Evolutionary conservation across 1,284 basidiomycete genomes (phyloP).

Genomic region (Leccinum ponderosum): DNA sequence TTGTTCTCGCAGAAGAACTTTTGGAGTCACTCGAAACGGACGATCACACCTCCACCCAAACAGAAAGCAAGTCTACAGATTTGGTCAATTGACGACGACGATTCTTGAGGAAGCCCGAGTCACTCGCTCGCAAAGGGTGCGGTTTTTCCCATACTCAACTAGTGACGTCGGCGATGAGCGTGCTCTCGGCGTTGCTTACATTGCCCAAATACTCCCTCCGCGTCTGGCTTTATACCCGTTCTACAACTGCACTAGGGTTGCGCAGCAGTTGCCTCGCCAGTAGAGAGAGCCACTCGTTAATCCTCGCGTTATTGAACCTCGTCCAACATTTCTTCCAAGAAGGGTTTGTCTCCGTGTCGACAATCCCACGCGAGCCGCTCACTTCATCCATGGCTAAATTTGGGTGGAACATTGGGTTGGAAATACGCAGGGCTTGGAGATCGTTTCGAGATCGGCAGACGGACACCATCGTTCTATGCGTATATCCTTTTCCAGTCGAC

Average conservation of each 20-base stretch:
- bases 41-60: slow-evolving; percentile 11
- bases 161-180: slow-evolving; percentile 77
- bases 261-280: slow-evolving; percentile 64
- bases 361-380: slow-evolving; percentile 61
- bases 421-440: no score
- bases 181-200: slow-evolving; percentile 76
- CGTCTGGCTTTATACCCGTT: slow-evolving; percentile 85
- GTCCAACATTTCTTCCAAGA: slow-evolving; percentile 77
- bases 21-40: slow-evolving; percentile 62
- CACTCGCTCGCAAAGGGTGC: slow-evolving; percentile 48
- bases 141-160: slow-evolving; percentile 56
- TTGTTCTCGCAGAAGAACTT: slow-evolving; percentile 60
- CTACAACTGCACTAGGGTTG: slow-evolving; percentile 63
- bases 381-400: slow-evolving; percentile 80
- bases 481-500: no score
- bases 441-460: no score
- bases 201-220: slow-evolving; percentile 74
- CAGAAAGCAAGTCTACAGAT: slow-evolving; percentile 40
- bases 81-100: slow-evolving; percentile 80
- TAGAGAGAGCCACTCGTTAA: slow-evolving; percentile 70
- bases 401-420: slow-evolving; percentile 69
- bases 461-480: no score
- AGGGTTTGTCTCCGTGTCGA: slow-evolving; percentile 56
- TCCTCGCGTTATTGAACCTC: slow-evolving; percentile 74
- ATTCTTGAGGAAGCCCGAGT: slow-evolving; percentile 79